phyloP scores from a whole-genome alignment of 352 stramenopile species.

The Phytopythium oedochilum region DNA sequence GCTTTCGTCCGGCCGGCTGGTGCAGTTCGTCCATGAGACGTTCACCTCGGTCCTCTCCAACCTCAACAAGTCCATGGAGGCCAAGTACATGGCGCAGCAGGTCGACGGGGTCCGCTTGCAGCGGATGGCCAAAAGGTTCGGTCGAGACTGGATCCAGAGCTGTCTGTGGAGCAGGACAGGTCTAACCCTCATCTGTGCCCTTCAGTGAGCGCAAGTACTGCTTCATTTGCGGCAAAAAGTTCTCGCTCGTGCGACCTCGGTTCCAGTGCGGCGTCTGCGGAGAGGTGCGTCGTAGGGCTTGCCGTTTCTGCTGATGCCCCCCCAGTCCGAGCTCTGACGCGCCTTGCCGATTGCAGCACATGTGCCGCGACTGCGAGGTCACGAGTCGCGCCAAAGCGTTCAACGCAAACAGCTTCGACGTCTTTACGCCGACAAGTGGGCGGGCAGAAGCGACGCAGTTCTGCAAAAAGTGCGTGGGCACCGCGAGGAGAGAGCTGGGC shows the following conservation, averaged over 20 bases:
- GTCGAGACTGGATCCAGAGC: neutral
- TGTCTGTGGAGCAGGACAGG: neutral
- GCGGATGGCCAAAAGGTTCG: conserved; percentile 34
- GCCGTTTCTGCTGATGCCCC: no score
- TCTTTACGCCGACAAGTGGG: conserved; percentile 22
- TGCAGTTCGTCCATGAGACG: conserved; percentile 44
- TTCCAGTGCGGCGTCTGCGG: conserved; percentile 64
- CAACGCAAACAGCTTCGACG: conserved; percentile 32
- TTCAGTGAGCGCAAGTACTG: conserved; percentile 53
- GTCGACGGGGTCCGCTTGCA: conserved; percentile 43
- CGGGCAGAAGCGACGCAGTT: conserved; percentile 39
- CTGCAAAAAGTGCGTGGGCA: conserved; percentile 54
- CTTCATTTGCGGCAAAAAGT: conserved; percentile 72
- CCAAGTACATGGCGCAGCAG: conserved; percentile 54
- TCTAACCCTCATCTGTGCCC: neutral
- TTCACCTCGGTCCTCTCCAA: conserved; percentile 56
- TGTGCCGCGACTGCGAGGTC: conserved; percentile 65
- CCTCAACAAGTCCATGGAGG: conserved; percentile 53
- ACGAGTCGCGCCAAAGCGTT: conserved; percentile 46
- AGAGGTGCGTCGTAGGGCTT: conserved; percentile 16
- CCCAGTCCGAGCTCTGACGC: neutral
- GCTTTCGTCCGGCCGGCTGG: conserved; percentile 38
- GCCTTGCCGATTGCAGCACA: conserved; percentile 19
- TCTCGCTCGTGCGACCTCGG: conserved; percentile 55
- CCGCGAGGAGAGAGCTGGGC: conserved; percentile 35